Evolutionary conservation across 2,329 filamentous ascomycete species (phyloP), one percentile per base, ranked within the genome.

Genomic region (Paecilomyces fulvus): DNA sequence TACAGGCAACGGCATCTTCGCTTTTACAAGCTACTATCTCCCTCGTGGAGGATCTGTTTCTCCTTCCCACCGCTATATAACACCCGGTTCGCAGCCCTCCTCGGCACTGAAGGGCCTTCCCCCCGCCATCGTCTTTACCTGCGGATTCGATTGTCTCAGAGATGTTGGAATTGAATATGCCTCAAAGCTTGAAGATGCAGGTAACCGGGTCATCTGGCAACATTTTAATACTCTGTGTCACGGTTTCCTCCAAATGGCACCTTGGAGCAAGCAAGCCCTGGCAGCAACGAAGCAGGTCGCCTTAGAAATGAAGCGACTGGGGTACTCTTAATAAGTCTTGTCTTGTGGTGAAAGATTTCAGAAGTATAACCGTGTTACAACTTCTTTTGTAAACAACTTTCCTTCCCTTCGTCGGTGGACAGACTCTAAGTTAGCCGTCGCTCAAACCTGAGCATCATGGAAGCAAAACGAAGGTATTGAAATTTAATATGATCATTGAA

Each of bases 11-110:
- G 68, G 64, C 3, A 70, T 73, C 48, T 72, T 71, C 56, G 63
- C 60, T 10, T 73, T 71, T 55, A 70, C 67, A 20, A 61, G 67
- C 56, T 64, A 71, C 59, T 72, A 68, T 57, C 59, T 68, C 12
- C 67, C 61, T 49, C 49, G 46, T n/a, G 54, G 50, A 10, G 54
- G 60, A 1, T 62, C 60, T 8, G 56, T 57, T 12, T 56, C 65
- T 20, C 66, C 67, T 1, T 52, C 60, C 5, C 58, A 66, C 53
- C 58, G 54, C 17, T 72, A 70, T 55, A 60, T 73, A 17, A 65
- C 63, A 1, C 70, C 69, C 1, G 67, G 70, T 1, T 68, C 67
- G 63, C 68, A 70, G 56, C 50, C 51, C 1, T 53, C 62, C 0
- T 55, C 62, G 0, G 37, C 63, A 4, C 53, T 73, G 10, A 56